Evolutionary conservation across 495 filamentous ascomycete genomes (phyloP), one percentile per base, ranked within the genome.

Genomic region (Neurospora sp.): DNA sequence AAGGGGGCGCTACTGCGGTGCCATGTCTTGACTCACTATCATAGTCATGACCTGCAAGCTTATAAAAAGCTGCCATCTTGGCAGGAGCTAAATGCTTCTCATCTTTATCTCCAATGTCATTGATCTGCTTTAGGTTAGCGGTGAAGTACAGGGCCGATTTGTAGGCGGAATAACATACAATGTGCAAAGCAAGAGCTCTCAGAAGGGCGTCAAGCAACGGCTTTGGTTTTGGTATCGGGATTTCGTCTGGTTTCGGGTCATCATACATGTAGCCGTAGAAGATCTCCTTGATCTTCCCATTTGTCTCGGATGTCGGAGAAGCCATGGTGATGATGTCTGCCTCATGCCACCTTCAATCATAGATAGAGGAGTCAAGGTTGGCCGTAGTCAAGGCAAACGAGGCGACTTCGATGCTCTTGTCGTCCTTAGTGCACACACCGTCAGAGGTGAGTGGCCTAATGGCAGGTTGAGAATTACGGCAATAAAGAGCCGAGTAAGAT

Each of bases 231-330:
- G 94, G 96, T 78, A 96, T 90, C 22, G 75, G 53, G 53, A 65
- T 65, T 35, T 65, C 53, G 6, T 65, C 53, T 65, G 53, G 75
- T 70, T 77, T 78, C 42, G 76, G 70, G 35, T 86, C 79, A 75
- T 93, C 89, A 82, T 97, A 94, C 74, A 98, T 82, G 74, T 93
- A 93, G 18, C 93, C 94, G 87, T 95, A 98, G 79, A 89, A 93
- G 41, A 80, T 76, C 65, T 80, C 81, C 42, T 73, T 78, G 71
- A 78, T 78, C 27, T 74, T 73, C 3, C 71, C 39, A 65, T 65
- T 65, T 31, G 27, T 65, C 8, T 77, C 73, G 72, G 68, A 39
- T 53, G 72, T 47, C 73, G 75, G 8, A 70, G 71, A 72, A 69
- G 75, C 74, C 78, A 80, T 80, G 65, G 73, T 71, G 53, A 35